Conservation (phyloP, 1,139 yeast genomes). For the Kurtzmaniella natalensis region DNA sequence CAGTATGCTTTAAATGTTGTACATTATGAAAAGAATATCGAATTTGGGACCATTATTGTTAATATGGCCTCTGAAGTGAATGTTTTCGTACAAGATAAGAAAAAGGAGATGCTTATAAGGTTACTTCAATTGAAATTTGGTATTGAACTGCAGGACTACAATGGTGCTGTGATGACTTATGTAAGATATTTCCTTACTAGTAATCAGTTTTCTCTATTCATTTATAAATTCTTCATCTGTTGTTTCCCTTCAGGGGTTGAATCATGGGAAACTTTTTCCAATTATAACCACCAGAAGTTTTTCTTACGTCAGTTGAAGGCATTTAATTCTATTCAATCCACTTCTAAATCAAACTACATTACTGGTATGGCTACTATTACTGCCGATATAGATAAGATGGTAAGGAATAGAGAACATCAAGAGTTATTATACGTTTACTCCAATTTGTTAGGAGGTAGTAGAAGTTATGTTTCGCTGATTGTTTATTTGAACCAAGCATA, state of each 20-base stretch:
- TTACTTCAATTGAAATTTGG: slow-evolving; percentile 67
- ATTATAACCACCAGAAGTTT: slow-evolving; percentile 83
- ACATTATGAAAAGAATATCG: slow-evolving; percentile 51
- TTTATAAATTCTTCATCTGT: slow-evolving; percentile 62
- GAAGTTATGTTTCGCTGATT: slow-evolving; percentile 76
- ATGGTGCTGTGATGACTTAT: slow-evolving; percentile 44
- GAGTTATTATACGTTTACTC: slow-evolving; percentile 75
- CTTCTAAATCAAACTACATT: slow-evolving; percentile 36
- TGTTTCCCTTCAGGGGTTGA: slow-evolving; percentile 61
- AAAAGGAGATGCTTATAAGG: slow-evolving; percentile 51
- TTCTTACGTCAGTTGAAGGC: slow-evolving; percentile 87
- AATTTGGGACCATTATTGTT: slow-evolving; percentile 66
- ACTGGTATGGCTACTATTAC: slow-evolving; percentile 77
- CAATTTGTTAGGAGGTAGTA: slow-evolving; percentile 72
- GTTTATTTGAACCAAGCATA: slow-evolving; percentile 63
- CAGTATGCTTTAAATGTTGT: slow-evolving; percentile 68
- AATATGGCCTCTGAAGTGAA: slow-evolving; percentile 73
- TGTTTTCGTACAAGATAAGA: slow-evolving; percentile 65
- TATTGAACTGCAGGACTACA: slow-evolving; percentile 47
- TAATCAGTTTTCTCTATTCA: slow-evolving; percentile 71
- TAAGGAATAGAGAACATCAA: slow-evolving; percentile 53
- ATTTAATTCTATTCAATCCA: slow-evolving; percentile 61
- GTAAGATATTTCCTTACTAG: slow-evolving; percentile 61
- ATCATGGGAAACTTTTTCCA: slow-evolving; percentile 58
- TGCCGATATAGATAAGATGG: slow-evolving; percentile 35